Evolutionary conservation across 2,329 filamentous ascomycete genomes (phyloP), one percentile per base, ranked within the genome.

Genomic region (Calonectria pseudoreteaudii): DNA sequence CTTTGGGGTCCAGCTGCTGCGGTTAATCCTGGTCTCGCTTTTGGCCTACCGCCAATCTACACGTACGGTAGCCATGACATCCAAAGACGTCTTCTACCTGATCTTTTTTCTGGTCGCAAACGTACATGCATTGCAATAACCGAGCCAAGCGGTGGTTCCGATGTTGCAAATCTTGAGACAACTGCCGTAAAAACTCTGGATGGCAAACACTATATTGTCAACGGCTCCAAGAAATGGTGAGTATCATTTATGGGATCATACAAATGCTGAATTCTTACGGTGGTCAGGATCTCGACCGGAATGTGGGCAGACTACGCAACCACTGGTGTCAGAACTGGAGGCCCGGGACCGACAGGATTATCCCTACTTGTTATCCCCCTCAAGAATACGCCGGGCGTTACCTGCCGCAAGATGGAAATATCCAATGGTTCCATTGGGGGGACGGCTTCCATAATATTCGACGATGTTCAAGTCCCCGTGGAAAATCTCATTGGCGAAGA

Each of bases 211-310:
- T 67, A 53, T 14, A 41, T 67, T 23, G 65, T 67, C 6, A 67
- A 67, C n/a, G 65, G 65, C 47, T 56, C 47, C 14, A 67, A 67
- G 31, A 67, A 67, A 41, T 67, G 65, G 65, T 67, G 13, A 28
- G 49, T 8, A 36, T 20, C 9, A 14, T 34, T n/a, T 18, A 2
- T 16, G 3, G 13, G 1, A 20, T 30, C 4, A 1, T 1, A 2
- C 2, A 30, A n/a, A 23, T 11, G 13, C 23, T 28, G 5, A 2
- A 50, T 16, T 11, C 49, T 44, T 41, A 28, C 14, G 1, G 14
- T 3, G 10, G 13, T 31, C 3, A 67, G 65, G 65, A 67, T 67
- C 47, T 52, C 65, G 16, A 67, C 41, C 8, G 65, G 65, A 53
- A 56, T 67, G 0, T 67, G 65, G 65, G 47, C 65, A 11, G 47